Conservation (phyloP, 805 yeast species). For the Teunomyces panamensis region DNA sequence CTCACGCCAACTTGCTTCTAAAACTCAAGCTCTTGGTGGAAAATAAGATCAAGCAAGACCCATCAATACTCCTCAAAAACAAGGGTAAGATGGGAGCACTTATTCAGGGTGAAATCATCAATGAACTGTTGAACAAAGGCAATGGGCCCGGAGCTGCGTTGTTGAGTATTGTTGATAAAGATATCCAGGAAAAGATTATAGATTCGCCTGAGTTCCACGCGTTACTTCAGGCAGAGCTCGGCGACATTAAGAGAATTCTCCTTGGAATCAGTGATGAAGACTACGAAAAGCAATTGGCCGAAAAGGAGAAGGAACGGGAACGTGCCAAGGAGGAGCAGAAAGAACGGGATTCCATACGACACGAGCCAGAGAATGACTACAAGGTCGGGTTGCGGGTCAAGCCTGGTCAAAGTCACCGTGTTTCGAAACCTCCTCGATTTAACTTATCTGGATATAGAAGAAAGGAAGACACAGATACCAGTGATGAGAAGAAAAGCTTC, state of each 20-base stretch:
- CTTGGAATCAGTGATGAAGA: slow-evolving; percentile 41
- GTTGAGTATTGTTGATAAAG: slow-evolving; percentile 41
- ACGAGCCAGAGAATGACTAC: slow-evolving; percentile 13
- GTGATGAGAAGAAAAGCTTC: slow-evolving; percentile 9
- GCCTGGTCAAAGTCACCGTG: slow-evolving; percentile 18
- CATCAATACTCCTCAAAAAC: slow-evolving; percentile 45
- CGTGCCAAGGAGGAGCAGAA: slow-evolving; percentile 9
- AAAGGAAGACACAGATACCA: slow-evolving; percentile 4
- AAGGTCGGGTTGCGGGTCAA: slow-evolving; percentile 29
- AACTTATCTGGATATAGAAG: slow-evolving; percentile 14
- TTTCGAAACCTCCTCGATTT: slow-evolving; percentile 36
- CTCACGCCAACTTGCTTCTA: slow-evolving; percentile 37
- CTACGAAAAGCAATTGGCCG: slow-evolving; percentile 24
- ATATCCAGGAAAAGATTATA: slow-evolving; percentile 42
- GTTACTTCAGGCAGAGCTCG: slow-evolving; percentile 27
- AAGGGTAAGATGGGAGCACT: slow-evolving; percentile 51
- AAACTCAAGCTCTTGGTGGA: slow-evolving; percentile 44
- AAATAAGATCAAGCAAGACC: slow-evolving; percentile 46
- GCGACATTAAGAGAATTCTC: slow-evolving; percentile 28
- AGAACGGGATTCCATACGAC: slow-evolving; percentile 6
- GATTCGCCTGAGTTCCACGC: slow-evolving; percentile 41
- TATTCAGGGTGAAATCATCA: slow-evolving; percentile 49
- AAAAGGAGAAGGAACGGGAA: slow-evolving; percentile 12
- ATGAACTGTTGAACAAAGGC: slow-evolving; percentile 18
- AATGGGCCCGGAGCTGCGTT: slow-evolving; percentile 15